Percentiles rank a stretch among this genome's conserved stretches.
Conservation (phyloP, 352 stramenopile genomes). For the Phytophthora macrochlamydospora region DNA sequence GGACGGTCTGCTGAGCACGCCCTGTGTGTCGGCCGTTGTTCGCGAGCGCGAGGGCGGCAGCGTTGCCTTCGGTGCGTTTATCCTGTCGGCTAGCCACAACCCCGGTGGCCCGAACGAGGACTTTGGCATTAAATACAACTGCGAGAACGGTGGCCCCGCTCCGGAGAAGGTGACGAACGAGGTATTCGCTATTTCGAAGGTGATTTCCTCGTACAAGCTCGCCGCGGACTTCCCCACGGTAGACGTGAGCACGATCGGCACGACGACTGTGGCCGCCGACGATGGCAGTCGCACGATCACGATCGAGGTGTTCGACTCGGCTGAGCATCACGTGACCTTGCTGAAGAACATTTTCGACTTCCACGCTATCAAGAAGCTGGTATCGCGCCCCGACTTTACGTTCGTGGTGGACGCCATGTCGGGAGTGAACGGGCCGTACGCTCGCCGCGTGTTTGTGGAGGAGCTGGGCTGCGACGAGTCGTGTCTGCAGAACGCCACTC, state of each 20-base stretch:
- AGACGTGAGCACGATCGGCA: constrained; percentile 74
- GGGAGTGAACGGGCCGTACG: constrained; percentile 97
- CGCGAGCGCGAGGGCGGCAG: constrained; percentile 93
- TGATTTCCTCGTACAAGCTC: constrained; percentile 96
- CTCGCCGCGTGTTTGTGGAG: constrained; percentile 95
- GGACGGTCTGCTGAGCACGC: constrained; percentile 96
- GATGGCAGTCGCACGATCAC: constrained; percentile 91
- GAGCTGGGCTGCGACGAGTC: constrained; percentile 90
- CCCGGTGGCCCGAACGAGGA: constrained; percentile 97
- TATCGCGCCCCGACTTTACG: constrained; percentile 93
- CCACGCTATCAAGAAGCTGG: constrained; percentile 91
- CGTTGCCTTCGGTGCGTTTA: constrained; percentile 95
- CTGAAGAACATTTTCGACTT: constrained; percentile 99
- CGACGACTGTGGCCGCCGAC: constrained; percentile 76
- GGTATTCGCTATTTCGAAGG: constrained; percentile 96
- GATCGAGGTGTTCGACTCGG: constrained; percentile 97
- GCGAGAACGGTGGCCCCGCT: constrained; percentile 96
- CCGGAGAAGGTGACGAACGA: constrained; percentile 97
- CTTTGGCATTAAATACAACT: constrained; percentile 99
- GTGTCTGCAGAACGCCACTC: constrained; percentile 92
- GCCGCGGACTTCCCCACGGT: constrained; percentile 82
- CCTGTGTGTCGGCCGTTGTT: constrained; percentile 97
- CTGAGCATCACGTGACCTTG: constrained; percentile 95
- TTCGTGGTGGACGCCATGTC: constrained; percentile 99
- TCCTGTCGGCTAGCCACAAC: constrained; percentile 99